A percentile compares a stretch with the other conserved stretches of the same genome.
phyloP scores from a whole-genome alignment of 176 grass and related monocot species.

The Ampelocalamus luodianensis region DNA sequence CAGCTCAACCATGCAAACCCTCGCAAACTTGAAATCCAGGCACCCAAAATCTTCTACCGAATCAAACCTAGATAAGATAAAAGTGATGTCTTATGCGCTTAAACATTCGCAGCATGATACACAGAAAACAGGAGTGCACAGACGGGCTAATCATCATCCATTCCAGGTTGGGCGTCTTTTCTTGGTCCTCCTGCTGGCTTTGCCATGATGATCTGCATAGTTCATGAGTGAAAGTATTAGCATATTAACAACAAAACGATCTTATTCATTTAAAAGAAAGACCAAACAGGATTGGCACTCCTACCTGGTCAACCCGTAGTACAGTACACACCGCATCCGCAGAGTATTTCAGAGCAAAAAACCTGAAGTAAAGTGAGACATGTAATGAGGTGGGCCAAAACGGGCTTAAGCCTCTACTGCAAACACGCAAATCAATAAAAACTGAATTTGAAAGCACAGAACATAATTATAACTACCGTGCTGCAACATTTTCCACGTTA shows the following conservation, averaged over 20 bases:
- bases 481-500: slow-evolving; percentile 13
- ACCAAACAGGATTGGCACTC: background rate
- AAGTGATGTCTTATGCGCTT: slow-evolving; percentile 1
- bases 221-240: slow-evolving; percentile 9
- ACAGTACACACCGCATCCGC: slow-evolving; percentile 76
- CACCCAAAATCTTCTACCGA: slow-evolving; percentile 43
- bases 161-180: slow-evolving; percentile 62
- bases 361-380: slow-evolving; percentile 46
- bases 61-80: slow-evolving; percentile 43
- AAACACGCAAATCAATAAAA: background rate
- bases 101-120: slow-evolving; percentile 7
- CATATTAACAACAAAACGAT: background rate
- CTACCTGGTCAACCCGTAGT: slow-evolving; percentile 88
- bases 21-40: background rate
- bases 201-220: slow-evolving; percentile 87
- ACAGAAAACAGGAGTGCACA: slow-evolving; percentile 10
- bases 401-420: background rate
- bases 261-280: slow-evolving; percentile 1
- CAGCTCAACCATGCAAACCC: background rate
- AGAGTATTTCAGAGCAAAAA: slow-evolving; percentile 84
- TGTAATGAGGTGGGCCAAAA: background rate
- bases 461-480: background rate
- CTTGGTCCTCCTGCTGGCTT: slow-evolving; percentile 82
- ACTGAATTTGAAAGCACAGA: background rate
- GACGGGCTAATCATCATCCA: slow-evolving; percentile 79